Evolutionary conservation across 805 yeast species (phyloP).

Genomic region (Pachysolen tannophilus): DNA sequence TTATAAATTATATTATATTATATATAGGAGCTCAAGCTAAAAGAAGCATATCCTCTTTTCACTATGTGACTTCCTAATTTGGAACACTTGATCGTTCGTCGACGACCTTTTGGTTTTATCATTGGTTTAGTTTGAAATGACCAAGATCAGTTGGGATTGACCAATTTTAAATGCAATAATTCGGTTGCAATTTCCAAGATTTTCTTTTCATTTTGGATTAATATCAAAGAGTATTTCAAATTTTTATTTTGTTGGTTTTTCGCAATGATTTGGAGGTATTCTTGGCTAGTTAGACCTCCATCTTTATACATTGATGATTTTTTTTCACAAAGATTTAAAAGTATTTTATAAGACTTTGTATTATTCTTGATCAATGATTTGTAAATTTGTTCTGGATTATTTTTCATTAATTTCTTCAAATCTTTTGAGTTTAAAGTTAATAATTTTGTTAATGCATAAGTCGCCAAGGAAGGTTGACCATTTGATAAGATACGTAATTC

Average conservation of each 20-base stretch:
- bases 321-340: slow-evolving; percentile 13
- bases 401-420: slow-evolving; percentile 16
- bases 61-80: too few relatives aligned
- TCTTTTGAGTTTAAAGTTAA: slow-evolving; percentile 22
- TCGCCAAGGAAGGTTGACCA: slow-evolving; percentile 38
- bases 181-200: slow-evolving; percentile 7
- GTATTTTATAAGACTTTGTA: slow-evolving; percentile 9
- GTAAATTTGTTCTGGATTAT: slow-evolving; percentile 4
- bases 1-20: too few relatives aligned
- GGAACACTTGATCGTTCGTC: too few relatives aligned
- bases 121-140: too few relatives aligned
- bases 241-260: slow-evolving; percentile 1
- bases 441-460: slow-evolving; percentile 33
- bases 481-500: slow-evolving; percentile 29
- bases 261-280: slow-evolving; percentile 11
- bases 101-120: too few relatives aligned
- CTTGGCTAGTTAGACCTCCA: slow-evolving; percentile 8
- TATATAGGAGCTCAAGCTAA: too few relatives aligned
- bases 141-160: too few relatives aligned
- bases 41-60: too few relatives aligned
- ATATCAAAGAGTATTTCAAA: slow-evolving; percentile 1
- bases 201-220: slow-evolving; percentile 10
- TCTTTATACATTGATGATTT: slow-evolving; percentile 11
- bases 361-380: slow-evolving; percentile 2
- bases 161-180: too few relatives aligned